A percentile compares a stretch with the other conserved stretches of the same genome.
Evolutionary conservation across 305 asterid genomes (phyloP).

Genomic region (Ilex paraguariensis): DNA sequence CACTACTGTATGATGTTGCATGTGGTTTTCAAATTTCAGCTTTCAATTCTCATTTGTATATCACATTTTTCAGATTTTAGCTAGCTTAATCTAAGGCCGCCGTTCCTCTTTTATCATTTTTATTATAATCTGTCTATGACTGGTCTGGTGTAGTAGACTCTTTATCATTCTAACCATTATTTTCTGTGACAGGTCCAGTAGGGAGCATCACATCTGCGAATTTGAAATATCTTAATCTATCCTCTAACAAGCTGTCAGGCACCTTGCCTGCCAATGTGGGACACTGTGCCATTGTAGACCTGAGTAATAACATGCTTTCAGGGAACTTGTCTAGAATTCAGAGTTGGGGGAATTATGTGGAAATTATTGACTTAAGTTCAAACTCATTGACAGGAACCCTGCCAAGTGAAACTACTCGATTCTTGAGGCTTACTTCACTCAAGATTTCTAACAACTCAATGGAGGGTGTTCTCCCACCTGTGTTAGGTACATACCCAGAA

Average conservation of each 20-base stretch:
- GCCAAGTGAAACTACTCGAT: slow-evolving; percentile 55
- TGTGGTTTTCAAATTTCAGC: too few relatives aligned
- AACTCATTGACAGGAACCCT: slow-evolving; percentile 51
- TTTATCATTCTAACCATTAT: background rate
- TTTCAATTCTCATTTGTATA: too few relatives aligned
- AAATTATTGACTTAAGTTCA: slow-evolving; percentile 64
- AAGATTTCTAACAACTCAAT: slow-evolving; percentile 70
- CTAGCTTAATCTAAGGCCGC: too few relatives aligned
- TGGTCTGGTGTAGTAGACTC: too few relatives aligned
- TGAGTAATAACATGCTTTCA: slow-evolving; percentile 60
- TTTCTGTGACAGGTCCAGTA: slow-evolving; percentile 55
- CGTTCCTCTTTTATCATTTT: too few relatives aligned
- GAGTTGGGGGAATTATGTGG: slow-evolving; percentile 77
- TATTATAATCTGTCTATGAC: too few relatives aligned
- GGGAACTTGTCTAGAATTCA: slow-evolving; percentile 66
- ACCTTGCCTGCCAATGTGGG: slow-evolving; percentile 60
- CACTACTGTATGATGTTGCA: too few relatives aligned
- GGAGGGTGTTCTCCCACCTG: slow-evolving; percentile 56
- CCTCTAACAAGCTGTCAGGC: slow-evolving; percentile 70
- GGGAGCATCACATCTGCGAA: slow-evolving; percentile 48
- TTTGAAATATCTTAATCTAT: slow-evolving; percentile 57
- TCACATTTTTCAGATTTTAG: too few relatives aligned
- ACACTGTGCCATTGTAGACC: slow-evolving; percentile 63
- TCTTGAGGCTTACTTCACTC: slow-evolving; percentile 69
- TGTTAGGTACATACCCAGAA: slow-evolving; percentile 57